phyloP scores from a whole-genome alignment of 2,329 filamentous ascomycete genomes.

The Claviceps sp. region DNA sequence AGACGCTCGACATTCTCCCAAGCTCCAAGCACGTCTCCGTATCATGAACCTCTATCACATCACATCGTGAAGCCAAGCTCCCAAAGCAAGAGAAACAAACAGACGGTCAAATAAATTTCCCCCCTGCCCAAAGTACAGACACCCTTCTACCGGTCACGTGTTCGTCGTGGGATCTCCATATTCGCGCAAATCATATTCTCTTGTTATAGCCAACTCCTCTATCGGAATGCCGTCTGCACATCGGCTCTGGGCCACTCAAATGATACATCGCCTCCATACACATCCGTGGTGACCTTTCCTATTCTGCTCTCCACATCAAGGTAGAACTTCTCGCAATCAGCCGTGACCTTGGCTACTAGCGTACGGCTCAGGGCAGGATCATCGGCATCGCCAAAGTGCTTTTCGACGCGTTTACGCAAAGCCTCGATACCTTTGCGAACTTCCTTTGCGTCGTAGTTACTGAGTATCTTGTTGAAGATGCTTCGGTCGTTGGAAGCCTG shows the following conservation, averaged over 20 bases:
- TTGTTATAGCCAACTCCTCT: constrained; percentile 1
- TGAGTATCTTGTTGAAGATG: constrained; percentile 75
- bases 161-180: not conserved
- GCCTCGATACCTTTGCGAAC: constrained; percentile 82
- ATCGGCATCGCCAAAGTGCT: constrained; percentile 88
- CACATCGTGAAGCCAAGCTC: not conserved
- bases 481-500: constrained; percentile 73
- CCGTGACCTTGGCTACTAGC: constrained; percentile 43
- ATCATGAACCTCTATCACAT: not conserved
- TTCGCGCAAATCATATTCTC: not conserved
- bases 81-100: not conserved
- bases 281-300: constrained; percentile 43
- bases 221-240: constrained; percentile 44
- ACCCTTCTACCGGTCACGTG: not conserved
- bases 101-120: not conserved
- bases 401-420: constrained; percentile 83
- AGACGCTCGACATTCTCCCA: constrained; percentile 1
- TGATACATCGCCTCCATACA: constrained; percentile 50
- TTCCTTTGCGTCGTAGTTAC: constrained; percentile 70
- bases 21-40: not conserved
- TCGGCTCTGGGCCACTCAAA: constrained; percentile 55
- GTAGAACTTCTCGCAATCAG: constrained; percentile 51
- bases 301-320: constrained; percentile 48
- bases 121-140: not conserved
- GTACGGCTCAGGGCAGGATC: constrained; percentile 51